Evolutionary conservation across 345 rosid species (phyloP).

Genomic region (Noccaea bulbosa): DNA sequence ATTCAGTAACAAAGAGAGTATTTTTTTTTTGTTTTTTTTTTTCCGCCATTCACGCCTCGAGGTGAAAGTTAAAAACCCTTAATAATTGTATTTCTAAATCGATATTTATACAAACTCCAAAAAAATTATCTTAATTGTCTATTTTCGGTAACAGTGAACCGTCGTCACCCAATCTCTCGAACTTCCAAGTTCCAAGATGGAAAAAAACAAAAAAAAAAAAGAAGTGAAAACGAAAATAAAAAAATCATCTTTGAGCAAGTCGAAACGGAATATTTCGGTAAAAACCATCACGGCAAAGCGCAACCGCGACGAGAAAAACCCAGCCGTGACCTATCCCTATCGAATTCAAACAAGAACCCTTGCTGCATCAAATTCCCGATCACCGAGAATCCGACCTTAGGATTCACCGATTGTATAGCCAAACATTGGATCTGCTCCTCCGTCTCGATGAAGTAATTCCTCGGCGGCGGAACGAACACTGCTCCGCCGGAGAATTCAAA

Average conservation of each 20-base stretch:
- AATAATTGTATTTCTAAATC: background rate
- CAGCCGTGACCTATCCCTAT: constrained; percentile 66
- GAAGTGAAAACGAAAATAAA: constrained; percentile 2
- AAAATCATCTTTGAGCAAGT: constrained; percentile 26
- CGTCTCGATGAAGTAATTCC: constrained; percentile 78
- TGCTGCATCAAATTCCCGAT: constrained; percentile 95
- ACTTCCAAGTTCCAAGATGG: constrained; percentile 23
- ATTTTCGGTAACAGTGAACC: constrained; percentile 38
- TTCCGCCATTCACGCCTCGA: too few species aligned
- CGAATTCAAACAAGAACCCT: constrained; percentile 84
- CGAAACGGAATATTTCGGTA: constrained; percentile 8
- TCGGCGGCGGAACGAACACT: constrained; percentile 66
- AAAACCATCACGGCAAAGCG: constrained; percentile 42
- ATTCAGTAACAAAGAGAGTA: too few species aligned
- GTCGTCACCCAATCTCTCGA: constrained; percentile 23
- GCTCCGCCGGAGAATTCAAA: constrained; percentile 56
- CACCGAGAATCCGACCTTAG: constrained; percentile 63
- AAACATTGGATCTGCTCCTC: constrained; percentile 63
- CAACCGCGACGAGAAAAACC: constrained; percentile 86
- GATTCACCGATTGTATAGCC: constrained; percentile 63
- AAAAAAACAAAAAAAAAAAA: constrained; percentile 21
- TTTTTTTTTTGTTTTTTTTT: too few species aligned
- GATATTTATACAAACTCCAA: constrained; percentile 36
- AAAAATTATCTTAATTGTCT: constrained; percentile 22
- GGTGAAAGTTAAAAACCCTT: background rate